Evolutionary conservation across 306 rosid genomes (phyloP).

Genomic region (Cucurbita pepo): DNA sequence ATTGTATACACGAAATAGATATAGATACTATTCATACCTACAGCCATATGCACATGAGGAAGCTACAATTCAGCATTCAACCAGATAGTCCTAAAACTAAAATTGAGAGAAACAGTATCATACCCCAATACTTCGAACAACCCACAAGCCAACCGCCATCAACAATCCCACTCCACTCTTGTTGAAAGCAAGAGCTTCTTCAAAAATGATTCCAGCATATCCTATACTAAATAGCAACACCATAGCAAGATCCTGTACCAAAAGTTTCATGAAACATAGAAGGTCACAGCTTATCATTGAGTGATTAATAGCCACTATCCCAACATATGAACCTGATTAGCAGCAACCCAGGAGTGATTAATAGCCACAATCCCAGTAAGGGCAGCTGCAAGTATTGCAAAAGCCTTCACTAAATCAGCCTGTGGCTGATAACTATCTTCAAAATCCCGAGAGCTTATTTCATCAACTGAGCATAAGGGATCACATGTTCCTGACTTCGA

Average conservation of each 20-base stretch:
- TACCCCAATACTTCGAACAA: conserved; percentile 86
- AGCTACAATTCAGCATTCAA: neutral
- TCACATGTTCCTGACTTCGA: conserved; percentile 53
- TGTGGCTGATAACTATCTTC: conserved; percentile 50
- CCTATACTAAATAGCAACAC: conserved; percentile 77
- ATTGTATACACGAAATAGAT: neutral
- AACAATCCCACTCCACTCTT: conserved; percentile 90
- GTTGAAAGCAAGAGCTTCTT: conserved; percentile 88
- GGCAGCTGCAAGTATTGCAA: conserved; percentile 59
- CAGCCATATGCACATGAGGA: neutral
- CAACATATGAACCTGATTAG: conserved; percentile 71
- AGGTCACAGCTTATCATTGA: neutral
- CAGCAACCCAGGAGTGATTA: conserved; percentile 88
- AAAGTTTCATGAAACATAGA: conserved; percentile 3
- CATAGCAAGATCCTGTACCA: conserved; percentile 77
- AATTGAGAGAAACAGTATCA: conserved; percentile 4
- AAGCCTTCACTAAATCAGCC: conserved; percentile 73
- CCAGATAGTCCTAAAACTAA: conserved; percentile 4
- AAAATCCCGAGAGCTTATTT: conserved; percentile 51
- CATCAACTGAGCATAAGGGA: conserved; percentile 71
- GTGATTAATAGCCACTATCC: conserved; percentile 67
- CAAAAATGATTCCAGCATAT: conserved; percentile 90
- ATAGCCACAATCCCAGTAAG: conserved; percentile 66
- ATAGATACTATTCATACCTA: neutral
- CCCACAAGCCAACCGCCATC: conserved; percentile 98